Percentiles rank a stretch among this genome's conserved stretches.
These are phyloP conservation scores for Cyberlindnera petersonii DNA, from an alignment of 805 yeast genomes.

Conservation along the genomic window DNA sequence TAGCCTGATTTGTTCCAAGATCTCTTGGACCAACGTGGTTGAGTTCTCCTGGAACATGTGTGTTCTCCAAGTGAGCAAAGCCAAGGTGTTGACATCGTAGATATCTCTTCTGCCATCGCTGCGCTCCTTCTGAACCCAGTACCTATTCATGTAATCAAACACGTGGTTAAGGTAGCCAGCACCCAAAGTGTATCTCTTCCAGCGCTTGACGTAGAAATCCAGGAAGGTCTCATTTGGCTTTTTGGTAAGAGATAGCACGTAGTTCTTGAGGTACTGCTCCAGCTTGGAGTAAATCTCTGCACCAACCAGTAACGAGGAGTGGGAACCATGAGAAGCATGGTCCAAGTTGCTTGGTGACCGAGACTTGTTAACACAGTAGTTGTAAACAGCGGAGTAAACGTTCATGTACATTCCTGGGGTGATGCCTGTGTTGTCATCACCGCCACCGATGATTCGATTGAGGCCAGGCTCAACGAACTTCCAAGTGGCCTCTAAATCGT, in stretches of 20 bases:
- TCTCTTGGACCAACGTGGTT: constrained; percentile 57
- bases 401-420: constrained; percentile 78
- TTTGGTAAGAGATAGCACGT: constrained; percentile 48
- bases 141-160: constrained; percentile 91
- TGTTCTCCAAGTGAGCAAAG: constrained; percentile 84
- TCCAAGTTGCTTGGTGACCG: constrained; percentile 40
- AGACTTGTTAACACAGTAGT: constrained; percentile 83
- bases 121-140: constrained; percentile 96
- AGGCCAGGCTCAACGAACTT: constrained; percentile 72
- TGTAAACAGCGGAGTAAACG: constrained; percentile 88
- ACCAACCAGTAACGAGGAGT: constrained; percentile 61
- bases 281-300: constrained; percentile 81
- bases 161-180: constrained; percentile 90
- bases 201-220: constrained; percentile 78
- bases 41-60: constrained; percentile 70
- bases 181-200: constrained; percentile 88
- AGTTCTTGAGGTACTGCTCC: constrained; percentile 58
- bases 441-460: constrained; percentile 61
- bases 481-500: constrained; percentile 72
- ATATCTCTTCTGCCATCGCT: constrained; percentile 88
- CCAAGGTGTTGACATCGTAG: constrained; percentile 86
- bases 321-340: constrained; percentile 24
- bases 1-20: constrained; percentile 67
- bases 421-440: constrained; percentile 50
- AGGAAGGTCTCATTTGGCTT: constrained; percentile 64